Conservation (phyloP, 2,329 filamentous ascomycete species). For the Talaromyces sp. region DNA sequence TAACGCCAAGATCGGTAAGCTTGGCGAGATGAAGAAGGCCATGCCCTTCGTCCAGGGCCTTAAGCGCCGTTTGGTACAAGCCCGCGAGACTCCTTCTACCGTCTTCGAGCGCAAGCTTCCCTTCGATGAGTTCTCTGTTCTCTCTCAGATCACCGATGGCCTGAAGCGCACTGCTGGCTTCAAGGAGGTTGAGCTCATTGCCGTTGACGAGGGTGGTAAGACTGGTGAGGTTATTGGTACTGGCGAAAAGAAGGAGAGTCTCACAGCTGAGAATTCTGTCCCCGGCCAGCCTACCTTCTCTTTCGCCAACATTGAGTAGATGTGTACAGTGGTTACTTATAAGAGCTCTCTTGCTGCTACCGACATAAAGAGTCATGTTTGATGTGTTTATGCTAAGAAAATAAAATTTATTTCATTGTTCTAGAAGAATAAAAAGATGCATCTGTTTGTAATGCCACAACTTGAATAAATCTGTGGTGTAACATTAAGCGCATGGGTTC, state of each 20-base stretch:
- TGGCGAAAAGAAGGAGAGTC: constrained; percentile 59
- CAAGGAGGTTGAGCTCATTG: constrained; percentile 70
- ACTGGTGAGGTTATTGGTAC: constrained; percentile 47
- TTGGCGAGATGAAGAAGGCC: constrained; percentile 85
- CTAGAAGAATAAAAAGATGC: too few relatives aligned
- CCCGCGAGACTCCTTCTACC: constrained; percentile 64
- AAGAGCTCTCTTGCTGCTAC: constrained; percentile 3
- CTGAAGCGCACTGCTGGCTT: constrained; percentile 76
- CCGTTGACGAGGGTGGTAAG: constrained; percentile 63
- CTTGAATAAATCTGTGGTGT: background rate
- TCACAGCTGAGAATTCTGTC: constrained; percentile 74
- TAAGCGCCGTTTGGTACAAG: constrained; percentile 75
- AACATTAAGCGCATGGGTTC: too few relatives aligned
- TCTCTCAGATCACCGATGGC: constrained; percentile 76
- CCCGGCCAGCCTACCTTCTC: constrained; percentile 80
- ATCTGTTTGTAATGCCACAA: too few relatives aligned
- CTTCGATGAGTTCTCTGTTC: constrained; percentile 79
- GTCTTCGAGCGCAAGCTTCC: constrained; percentile 83
- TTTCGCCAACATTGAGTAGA: constrained; percentile 73
- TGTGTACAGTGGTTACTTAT: constrained; percentile 1
- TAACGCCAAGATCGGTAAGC: constrained; percentile 75
- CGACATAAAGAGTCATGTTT: constrained; percentile 22
- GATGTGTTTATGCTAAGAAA: constrained; percentile 27
- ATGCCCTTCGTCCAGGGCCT: constrained; percentile 93
- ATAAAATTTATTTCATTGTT: constrained; percentile 14